Conservation (phyloP, 1,139 yeast species). For the Pichia sp. region DNA sequence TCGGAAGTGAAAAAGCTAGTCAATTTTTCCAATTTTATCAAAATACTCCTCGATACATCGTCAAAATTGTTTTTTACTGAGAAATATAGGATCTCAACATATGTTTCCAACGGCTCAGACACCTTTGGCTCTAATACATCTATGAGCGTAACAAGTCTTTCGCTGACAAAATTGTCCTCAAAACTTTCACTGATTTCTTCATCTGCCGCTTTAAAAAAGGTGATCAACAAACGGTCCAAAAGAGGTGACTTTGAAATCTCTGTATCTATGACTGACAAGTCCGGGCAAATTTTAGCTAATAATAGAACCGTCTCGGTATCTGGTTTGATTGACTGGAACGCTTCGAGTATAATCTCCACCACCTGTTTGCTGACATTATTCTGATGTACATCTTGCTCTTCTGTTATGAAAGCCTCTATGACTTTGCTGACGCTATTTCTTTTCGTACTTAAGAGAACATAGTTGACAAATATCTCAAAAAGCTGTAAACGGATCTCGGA, state of each 20-base stretch:
- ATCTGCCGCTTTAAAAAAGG: constrained; percentile 30
- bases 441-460: constrained; percentile 30
- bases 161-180: constrained; percentile 27
- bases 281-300: constrained; percentile 23
- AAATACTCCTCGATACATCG: constrained; percentile 22
- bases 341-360: constrained; percentile 28
- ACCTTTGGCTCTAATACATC: constrained; percentile 22
- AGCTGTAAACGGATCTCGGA: constrained; percentile 25
- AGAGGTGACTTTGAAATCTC: constrained; percentile 12
- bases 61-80: constrained; percentile 28
- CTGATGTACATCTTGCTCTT: constrained; percentile 21
- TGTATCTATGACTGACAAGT: constrained; percentile 16
- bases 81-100: constrained; percentile 30
- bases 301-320: constrained; percentile 28
- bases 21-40: constrained; percentile 22
- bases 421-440: constrained; percentile 24
- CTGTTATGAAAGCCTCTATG: constrained; percentile 28
- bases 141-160: constrained; percentile 20
- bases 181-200: constrained; percentile 27
- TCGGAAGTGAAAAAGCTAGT: constrained; percentile 20
- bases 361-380: constrained; percentile 24
- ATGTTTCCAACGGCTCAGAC: constrained; percentile 22
- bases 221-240: constrained; percentile 18
- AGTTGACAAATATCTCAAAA: constrained; percentile 33
- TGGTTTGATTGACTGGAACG: constrained; percentile 27